phyloP scores from a whole-genome alignment of 768 basidiomycete species.

The Leccinum arenicola region DNA sequence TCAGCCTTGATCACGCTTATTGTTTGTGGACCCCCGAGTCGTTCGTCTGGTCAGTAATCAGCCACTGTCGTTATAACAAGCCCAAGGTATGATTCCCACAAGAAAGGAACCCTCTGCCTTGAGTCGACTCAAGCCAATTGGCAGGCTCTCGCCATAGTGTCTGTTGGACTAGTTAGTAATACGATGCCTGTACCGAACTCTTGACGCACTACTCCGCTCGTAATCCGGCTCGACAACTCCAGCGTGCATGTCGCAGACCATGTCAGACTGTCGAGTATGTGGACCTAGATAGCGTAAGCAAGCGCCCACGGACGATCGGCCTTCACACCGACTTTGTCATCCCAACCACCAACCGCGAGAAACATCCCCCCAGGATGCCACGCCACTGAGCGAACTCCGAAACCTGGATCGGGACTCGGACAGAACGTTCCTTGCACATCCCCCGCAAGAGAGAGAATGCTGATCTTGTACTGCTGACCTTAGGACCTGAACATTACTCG shows the following conservation, averaged over 20 bases:
- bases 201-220: slow-evolving; percentile 51
- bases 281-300: slow-evolving; percentile 45
- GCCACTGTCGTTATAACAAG: background rate
- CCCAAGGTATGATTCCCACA: slow-evolving; percentile 46
- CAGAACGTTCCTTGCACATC: slow-evolving; percentile 61
- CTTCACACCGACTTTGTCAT: slow-evolving; percentile 64
- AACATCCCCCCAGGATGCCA: slow-evolving; percentile 90
- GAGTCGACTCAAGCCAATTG: slow-evolving; percentile 80
- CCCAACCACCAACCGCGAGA: slow-evolving; percentile 82
- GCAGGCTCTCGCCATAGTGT: slow-evolving; percentile 82
- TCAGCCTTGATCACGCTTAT: slow-evolving; percentile 52
- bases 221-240: slow-evolving; percentile 57
- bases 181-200: background rate
- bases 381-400: slow-evolving; percentile 72
- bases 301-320: background rate
- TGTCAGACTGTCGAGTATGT: slow-evolving; percentile 70
- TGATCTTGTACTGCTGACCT: slow-evolving; percentile 64
- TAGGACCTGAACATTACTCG: background rate
- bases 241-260: slow-evolving; percentile 70
- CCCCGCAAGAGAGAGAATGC: slow-evolving; percentile 66
- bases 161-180: slow-evolving; percentile 38
- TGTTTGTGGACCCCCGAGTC: slow-evolving; percentile 53
- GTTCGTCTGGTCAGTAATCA: slow-evolving; percentile 50
- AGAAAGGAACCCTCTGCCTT: slow-evolving; percentile 83
- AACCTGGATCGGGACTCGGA: slow-evolving; percentile 74